Evolutionary conservation across 192 early-diverging fungal genomes (phyloP).

Genomic region (Rhizophagus prolifer): DNA sequence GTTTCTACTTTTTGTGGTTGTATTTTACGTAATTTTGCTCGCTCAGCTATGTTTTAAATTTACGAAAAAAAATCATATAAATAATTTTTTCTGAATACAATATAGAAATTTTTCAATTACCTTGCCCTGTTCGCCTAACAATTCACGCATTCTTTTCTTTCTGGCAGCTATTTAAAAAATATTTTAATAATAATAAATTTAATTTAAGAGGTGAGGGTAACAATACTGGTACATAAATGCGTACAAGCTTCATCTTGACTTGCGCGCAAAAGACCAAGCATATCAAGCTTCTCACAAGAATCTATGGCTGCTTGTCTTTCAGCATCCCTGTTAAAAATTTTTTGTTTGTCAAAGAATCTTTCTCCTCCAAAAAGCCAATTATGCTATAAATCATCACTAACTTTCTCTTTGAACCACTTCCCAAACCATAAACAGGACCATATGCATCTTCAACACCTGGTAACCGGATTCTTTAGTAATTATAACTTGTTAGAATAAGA

Average conservation of each 20-base stretch:
- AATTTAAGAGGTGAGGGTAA: neutral
- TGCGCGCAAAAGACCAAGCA: conserved; percentile 43
- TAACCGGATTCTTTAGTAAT: conserved; percentile 35
- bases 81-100: neutral
- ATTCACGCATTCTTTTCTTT: conserved; percentile 26
- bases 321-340: conserved; percentile 46
- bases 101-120: neutral
- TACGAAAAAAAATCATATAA: neutral
- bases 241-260: conserved; percentile 30
- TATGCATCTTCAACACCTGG: conserved; percentile 41
- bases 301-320: conserved; percentile 62
- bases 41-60: conserved; percentile 22
- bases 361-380: neutral
- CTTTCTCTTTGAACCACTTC: conserved; percentile 37
- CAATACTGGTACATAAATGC: neutral
- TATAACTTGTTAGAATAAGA: neutral
- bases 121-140: conserved; percentile 41
- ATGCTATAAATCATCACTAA: neutral
- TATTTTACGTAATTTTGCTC: conserved; percentile 28
- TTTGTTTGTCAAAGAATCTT: neutral
- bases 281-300: conserved; percentile 65
- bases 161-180: conserved; percentile 22
- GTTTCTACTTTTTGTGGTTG: conserved; percentile 59
- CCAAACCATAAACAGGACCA: conserved; percentile 46
- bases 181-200: neutral